Percentiles rank a stretch among this genome's conserved stretches.
phyloP scores from a whole-genome alignment of 1,284 basidiomycete species.

The Malassezia restricta region DNA sequence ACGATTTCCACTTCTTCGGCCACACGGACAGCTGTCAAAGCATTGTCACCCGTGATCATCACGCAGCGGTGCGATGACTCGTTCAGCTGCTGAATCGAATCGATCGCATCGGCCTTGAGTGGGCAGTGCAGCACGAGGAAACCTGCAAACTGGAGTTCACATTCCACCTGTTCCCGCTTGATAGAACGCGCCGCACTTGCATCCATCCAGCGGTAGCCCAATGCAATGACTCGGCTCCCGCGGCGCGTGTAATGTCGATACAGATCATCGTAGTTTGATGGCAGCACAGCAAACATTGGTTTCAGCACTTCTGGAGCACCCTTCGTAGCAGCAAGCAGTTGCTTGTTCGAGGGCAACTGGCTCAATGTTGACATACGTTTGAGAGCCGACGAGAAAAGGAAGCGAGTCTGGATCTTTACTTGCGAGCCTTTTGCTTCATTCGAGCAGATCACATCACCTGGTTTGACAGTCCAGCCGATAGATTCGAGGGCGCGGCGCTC shows the following conservation, averaged over 20 bases:
- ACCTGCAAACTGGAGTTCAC: conserved; percentile 34
- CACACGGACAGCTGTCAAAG: conserved; percentile 42
- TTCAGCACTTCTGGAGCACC: conserved; percentile 44
- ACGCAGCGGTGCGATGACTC: conserved; percentile 45
- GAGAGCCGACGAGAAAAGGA: conserved; percentile 44
- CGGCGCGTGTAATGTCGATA: conserved; percentile 44
- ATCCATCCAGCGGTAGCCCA: conserved; percentile 41
- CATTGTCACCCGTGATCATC: conserved; percentile 47
- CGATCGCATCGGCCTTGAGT: conserved; percentile 41
- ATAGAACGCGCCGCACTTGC: conserved; percentile 21
- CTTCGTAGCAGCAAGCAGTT: conserved; percentile 36
- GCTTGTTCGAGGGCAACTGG: conserved; percentile 25
- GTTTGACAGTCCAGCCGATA: conserved; percentile 73
- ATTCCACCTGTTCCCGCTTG: conserved; percentile 37
- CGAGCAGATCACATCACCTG: conserved; percentile 51
- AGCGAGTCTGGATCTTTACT: conserved; percentile 39
- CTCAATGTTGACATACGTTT: conserved; percentile 44
- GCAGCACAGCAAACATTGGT: conserved; percentile 34
- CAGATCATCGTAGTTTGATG: conserved; percentile 41
- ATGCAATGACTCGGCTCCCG: conserved; percentile 41
- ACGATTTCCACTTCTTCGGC: conserved; percentile 45
- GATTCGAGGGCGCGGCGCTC: conserved; percentile 91
- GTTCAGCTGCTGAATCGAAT: conserved; percentile 35
- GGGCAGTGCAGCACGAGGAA: conserved; percentile 46
- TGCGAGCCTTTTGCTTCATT: conserved; percentile 13